Base-by-base conservation (phyloP, 208 protist genomes). In the Wallacemonas sp. region DNA sequence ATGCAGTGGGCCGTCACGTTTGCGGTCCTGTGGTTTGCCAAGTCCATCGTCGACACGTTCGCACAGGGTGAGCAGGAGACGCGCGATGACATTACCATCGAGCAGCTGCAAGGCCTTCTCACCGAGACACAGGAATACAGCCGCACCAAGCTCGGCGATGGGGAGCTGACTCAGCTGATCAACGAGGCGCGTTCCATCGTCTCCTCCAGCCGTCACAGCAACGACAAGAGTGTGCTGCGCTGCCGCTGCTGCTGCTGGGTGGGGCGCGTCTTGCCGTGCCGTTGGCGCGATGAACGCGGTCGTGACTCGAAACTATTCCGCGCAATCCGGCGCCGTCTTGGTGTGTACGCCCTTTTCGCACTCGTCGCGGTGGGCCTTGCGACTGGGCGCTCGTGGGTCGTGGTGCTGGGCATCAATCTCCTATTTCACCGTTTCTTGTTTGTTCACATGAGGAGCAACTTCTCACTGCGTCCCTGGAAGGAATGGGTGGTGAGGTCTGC, bases 21-120 rank as follows among this genome's bases (percentile, higher is more conserved):
- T 8, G 85, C 87, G 27, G 79, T 97, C 21, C 55, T 61, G 48
- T 97, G 75, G 74, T 97, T 97, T 61, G 77, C 70, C 19, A 91
- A 94, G 70, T 95, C 89, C 4, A 91, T 95, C 32, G 70, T 97
- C 17, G 90, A 95, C 65, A 78, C 88, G 1, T 83, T 94, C 49
- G 92, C 92, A n/a, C 71, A 74, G 54, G 68, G 43, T 32, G 83
- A 92, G 61, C 83, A 92, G 65, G 76, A 86, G 72, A 34, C 75
- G 30, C 66, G 68, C 5, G 87, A 95, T 44, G 66, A 75, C 38
- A 34, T 54, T 0, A 63, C 65, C 14, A 19, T 90, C 19, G 44
- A 52, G 23, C 64, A 17, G 12, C 46, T 85, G 16, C 23, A 52
- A 11, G 30, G 24, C 4, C 4, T 48, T 9, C 57, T 63, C 0